Conservation (phyloP, 1,284 basidiomycete genomes). For the Tilletia walkeri region DNA sequence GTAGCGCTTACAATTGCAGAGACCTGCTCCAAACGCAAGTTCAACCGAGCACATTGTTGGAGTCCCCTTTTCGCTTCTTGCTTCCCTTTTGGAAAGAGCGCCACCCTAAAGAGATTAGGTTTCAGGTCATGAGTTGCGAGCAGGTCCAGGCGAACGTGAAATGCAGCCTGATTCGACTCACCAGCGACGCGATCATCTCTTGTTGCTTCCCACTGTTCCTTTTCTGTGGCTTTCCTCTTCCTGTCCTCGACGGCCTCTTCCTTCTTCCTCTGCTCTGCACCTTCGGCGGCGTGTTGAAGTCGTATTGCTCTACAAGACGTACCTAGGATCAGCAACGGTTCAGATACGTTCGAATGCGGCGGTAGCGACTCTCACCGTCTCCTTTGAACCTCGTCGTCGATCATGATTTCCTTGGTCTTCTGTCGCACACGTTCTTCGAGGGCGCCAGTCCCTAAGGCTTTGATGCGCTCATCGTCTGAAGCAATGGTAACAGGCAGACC, state of each 20-base stretch:
- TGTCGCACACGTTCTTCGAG: slow-evolving; percentile 58
- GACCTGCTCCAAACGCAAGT: neutral
- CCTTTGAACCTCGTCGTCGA: slow-evolving; percentile 63
- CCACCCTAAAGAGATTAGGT: slow-evolving; percentile 1
- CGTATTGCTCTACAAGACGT: slow-evolving; percentile 54
- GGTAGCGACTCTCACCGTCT: slow-evolving; percentile 49
- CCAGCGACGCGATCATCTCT: slow-evolving; percentile 49
- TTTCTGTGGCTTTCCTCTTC: slow-evolving; percentile 57
- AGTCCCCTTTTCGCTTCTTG: slow-evolving; percentile 9
- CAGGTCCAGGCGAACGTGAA: neutral
- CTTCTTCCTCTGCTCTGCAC: slow-evolving; percentile 60
- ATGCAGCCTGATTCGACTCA: neutral
- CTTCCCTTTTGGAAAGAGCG: slow-evolving; percentile 15
- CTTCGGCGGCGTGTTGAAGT: slow-evolving; percentile 62
- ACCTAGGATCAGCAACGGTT: neutral
- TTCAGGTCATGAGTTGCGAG: neutral
- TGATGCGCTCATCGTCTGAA: slow-evolving; percentile 56
- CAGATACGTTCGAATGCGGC: neutral
- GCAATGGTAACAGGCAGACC: slow-evolving; percentile 46
- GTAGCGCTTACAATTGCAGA: neutral
- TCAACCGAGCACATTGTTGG: slow-evolving; percentile 15
- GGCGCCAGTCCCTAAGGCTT: slow-evolving; percentile 56
- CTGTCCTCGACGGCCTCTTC: slow-evolving; percentile 58
- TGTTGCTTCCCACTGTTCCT: slow-evolving; percentile 61
- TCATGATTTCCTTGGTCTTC: slow-evolving; percentile 61